Percentiles rank a stretch among this genome's conserved stretches.
These are phyloP conservation scores for Phytophthora fragariaefolia DNA, from an alignment of 352 stramenopile genomes.

Conservation along the genomic window DNA sequence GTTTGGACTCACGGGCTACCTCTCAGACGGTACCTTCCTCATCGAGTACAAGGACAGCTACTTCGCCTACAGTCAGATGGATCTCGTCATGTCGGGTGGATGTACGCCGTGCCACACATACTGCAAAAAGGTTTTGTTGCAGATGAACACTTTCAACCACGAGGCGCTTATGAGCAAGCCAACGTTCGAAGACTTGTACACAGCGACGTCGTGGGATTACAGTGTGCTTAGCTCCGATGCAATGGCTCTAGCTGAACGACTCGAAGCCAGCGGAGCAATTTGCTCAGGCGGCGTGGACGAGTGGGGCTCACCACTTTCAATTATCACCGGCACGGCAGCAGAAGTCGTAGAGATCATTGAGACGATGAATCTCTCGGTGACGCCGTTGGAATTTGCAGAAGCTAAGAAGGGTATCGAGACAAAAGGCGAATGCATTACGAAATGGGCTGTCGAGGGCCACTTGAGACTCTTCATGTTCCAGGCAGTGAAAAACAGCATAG, in stretches of 20 bases:
- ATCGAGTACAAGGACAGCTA: constrained; percentile 43
- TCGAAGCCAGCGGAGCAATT: constrained; percentile 17
- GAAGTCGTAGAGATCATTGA: constrained; percentile 21
- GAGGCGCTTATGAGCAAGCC: constrained; percentile 26
- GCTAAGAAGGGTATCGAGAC: constrained; percentile 8
- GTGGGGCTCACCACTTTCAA: constrained; percentile 20
- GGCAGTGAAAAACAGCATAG: constrained; percentile 13
- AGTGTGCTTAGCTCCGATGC: constrained; percentile 12
- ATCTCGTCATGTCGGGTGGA: constrained; percentile 18
- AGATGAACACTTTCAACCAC: constrained; percentile 10
- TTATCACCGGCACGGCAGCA: constrained; percentile 6
- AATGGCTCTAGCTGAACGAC: constrained; percentile 7
- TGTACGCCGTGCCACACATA: constrained; percentile 8
- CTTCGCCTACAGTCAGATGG: constrained; percentile 35
- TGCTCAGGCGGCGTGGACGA: constrained; percentile 31
- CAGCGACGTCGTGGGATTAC: constrained; percentile 8
- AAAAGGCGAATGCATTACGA: constrained; percentile 12
- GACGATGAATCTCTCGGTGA: constrained; percentile 13
- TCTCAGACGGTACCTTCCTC: constrained; percentile 33
- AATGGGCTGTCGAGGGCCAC: constrained; percentile 20
- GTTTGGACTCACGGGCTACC: constrained; percentile 28
- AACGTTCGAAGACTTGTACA: constrained; percentile 26
- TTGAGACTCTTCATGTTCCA: constrained; percentile 33
- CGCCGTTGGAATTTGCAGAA: constrained; percentile 16
- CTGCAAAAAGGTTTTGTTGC: neutral